Conservation (phyloP, 371 early-diverging fungal genomes). For the Rhizopus sp. region DNA sequence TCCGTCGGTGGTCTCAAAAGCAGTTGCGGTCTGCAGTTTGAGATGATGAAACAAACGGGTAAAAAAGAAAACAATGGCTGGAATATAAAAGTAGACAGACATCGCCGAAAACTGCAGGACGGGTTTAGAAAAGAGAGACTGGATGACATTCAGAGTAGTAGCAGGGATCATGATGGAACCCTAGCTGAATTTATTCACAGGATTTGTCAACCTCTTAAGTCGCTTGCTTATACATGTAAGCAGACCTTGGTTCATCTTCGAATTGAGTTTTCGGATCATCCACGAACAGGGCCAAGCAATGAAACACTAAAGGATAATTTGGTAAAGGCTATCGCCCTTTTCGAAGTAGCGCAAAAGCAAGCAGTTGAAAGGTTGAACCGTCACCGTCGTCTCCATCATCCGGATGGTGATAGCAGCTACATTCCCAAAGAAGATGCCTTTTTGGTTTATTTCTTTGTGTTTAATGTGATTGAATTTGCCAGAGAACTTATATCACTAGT, state of each 20-base stretch:
- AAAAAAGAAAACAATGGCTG: conserved; percentile 21
- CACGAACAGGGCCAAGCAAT: conserved; percentile 21
- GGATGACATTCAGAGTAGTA: background rate
- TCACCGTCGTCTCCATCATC: conserved; percentile 7
- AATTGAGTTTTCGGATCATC: conserved; percentile 27
- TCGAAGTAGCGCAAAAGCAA: conserved; percentile 42
- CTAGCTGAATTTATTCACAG: conserved; percentile 59
- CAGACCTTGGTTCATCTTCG: conserved; percentile 57
- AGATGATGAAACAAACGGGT: conserved; percentile 36
- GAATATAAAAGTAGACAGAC: conserved; percentile 43
- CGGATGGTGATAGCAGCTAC: conserved; percentile 20
- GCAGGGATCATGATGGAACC: conserved; percentile 6
- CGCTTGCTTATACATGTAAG: conserved; percentile 67
- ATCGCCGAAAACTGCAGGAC: conserved; percentile 35
- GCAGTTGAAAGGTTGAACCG: conserved; percentile 35
- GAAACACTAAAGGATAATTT: conserved; percentile 32
- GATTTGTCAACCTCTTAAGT: conserved; percentile 62
- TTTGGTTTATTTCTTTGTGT: conserved; percentile 76
- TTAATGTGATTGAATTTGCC: conserved; percentile 74
- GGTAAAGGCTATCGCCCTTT: conserved; percentile 43
- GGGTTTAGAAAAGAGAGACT: conserved; percentile 45
- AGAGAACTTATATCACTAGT: conserved; percentile 61
- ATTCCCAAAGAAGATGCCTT: conserved; percentile 67
- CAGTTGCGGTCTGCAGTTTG: conserved; percentile 68
- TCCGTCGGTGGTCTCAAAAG: conserved; percentile 68